These are phyloP conservation scores for Tulasnella calospora DNA, from an alignment of 768 basidiomycete genomes.

Conservation along the genomic window DNA sequence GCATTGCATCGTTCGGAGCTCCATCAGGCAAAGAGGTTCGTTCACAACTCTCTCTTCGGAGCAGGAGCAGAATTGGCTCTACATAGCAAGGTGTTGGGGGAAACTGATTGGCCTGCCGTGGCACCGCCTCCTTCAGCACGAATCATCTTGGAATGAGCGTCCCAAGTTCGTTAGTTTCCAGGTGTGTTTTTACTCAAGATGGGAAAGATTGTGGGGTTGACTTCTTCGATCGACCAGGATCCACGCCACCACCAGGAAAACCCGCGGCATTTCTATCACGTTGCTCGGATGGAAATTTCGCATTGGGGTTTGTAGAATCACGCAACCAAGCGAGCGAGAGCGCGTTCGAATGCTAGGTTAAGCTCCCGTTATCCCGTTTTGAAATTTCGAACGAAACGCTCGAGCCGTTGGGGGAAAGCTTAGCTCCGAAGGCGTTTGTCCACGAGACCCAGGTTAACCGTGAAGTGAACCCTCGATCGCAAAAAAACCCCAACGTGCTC, in stretches of 20 bases:
- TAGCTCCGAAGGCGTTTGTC: not conserved
- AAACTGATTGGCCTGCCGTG: not conserved
- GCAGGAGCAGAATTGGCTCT: not conserved
- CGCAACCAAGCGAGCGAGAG: no score
- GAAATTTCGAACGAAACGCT: not conserved
- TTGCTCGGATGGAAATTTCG: not conserved
- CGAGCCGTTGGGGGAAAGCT: not conserved
- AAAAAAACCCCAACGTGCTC: not conserved
- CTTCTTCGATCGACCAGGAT: not conserved
- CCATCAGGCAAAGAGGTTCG: no score
- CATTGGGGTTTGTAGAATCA: no score
- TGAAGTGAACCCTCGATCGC: no score
- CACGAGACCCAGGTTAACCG: not conserved
- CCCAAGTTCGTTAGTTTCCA: no score
- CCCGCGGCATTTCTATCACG: not conserved
- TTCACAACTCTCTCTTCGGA: not conserved
- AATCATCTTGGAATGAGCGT: not conserved
- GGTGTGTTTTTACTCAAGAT: not conserved
- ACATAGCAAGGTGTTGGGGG: not conserved
- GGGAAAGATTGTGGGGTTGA: not conserved
- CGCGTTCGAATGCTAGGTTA: not conserved
- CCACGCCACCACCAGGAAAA: not conserved
- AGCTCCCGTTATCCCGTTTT: not conserved
- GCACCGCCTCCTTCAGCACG: not conserved
- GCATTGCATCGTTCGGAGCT: no score